A percentile compares a stretch with the other conserved stretches of the same genome.
Evolutionary conservation across 2,329 filamentous ascomycete species (phyloP).

Genomic region (Arthrobotrys megalospora): DNA sequence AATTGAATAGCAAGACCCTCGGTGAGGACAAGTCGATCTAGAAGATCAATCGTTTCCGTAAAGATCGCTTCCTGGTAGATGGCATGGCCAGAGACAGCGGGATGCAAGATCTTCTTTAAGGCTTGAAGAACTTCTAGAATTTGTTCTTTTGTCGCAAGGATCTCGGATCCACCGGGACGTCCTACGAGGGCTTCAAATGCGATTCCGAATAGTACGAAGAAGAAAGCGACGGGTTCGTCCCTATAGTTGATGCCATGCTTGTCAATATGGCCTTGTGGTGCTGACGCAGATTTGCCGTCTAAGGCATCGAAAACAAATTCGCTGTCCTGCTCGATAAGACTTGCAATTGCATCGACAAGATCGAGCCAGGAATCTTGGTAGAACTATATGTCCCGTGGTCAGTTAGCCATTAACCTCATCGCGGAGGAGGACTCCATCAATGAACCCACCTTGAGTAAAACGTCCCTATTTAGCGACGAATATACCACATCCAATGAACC

Average conservation of each 20-base stretch:
- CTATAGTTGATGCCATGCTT: slow-evolving; percentile 91
- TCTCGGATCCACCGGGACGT: slow-evolving; percentile 77
- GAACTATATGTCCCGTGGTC: slow-evolving; percentile 72
- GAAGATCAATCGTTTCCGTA: slow-evolving; percentile 94
- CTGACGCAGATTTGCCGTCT: slow-evolving; percentile 80
- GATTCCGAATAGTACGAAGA: slow-evolving; percentile 96
- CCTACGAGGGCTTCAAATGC: slow-evolving; percentile 95
- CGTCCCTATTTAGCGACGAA: slow-evolving; percentile 93
- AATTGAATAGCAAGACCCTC: slow-evolving; percentile 89
- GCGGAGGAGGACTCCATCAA: not conserved
- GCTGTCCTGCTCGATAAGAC: slow-evolving; percentile 96
- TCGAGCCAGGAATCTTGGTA: slow-evolving; percentile 98
- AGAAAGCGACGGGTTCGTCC: slow-evolving; percentile 97
- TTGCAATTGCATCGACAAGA: slow-evolving; percentile 96
- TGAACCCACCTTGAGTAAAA: slow-evolving; percentile 77
- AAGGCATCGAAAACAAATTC: slow-evolving; percentile 97
- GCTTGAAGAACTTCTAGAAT: slow-evolving; percentile 90
- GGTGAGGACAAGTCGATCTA: slow-evolving; percentile 92
- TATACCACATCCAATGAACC: slow-evolving; percentile 94
- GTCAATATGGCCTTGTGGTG: slow-evolving; percentile 65
- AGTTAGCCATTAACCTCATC: not conserved
- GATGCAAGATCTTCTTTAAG: slow-evolving; percentile 93
- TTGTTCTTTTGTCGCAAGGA: slow-evolving; percentile 81
- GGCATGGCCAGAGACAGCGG: slow-evolving; percentile 93
- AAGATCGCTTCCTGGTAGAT: slow-evolving; percentile 98